phyloP scores from a whole-genome alignment of 805 yeast species.

The Debaryomyces prosopidis region DNA sequence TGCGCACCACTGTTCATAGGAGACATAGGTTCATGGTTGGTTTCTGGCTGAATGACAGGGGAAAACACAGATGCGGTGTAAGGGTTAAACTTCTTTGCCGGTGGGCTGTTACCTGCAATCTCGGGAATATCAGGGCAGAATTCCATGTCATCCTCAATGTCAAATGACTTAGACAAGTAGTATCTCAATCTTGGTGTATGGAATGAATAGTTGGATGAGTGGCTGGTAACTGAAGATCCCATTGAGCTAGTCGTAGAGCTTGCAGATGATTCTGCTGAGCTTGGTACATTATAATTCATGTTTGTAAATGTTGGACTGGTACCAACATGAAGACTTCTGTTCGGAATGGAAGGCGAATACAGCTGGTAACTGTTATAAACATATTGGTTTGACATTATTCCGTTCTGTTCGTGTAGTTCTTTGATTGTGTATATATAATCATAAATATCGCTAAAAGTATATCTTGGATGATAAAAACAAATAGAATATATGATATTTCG shows the following conservation, averaged over 20 bases:
- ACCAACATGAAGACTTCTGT: conserved; percentile 18
- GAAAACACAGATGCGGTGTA: conserved; percentile 65
- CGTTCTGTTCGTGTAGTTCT: neutral
- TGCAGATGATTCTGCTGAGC: conserved; percentile 17
- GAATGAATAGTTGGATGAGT: conserved; percentile 32
- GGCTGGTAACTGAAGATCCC: conserved; percentile 8
- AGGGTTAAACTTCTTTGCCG: conserved; percentile 60
- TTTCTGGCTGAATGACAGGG: conserved; percentile 34
- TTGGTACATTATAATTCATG: conserved; percentile 23
- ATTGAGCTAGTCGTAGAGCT: conserved; percentile 8
- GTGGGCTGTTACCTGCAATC: conserved; percentile 25
- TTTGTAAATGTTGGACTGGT: conserved; percentile 33
- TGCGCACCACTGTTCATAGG: conserved; percentile 4
- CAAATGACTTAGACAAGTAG: conserved; percentile 60
- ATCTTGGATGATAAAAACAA: no score
- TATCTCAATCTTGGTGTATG: conserved; percentile 55
- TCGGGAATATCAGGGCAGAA: conserved; percentile 63
- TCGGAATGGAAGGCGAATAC: conserved; percentile 30
- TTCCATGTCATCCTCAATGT: conserved; percentile 62
- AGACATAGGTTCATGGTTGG: conserved; percentile 16
- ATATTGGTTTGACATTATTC: conserved; percentile 36
- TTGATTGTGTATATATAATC: neutral
- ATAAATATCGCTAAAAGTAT: neutral
- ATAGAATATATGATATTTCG: neutral
- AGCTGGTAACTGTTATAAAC: conserved; percentile 33